Evolutionary conservation across 2,329 filamentous ascomycete genomes (phyloP).

Genomic region (Trichocomaceae sp.): DNA sequence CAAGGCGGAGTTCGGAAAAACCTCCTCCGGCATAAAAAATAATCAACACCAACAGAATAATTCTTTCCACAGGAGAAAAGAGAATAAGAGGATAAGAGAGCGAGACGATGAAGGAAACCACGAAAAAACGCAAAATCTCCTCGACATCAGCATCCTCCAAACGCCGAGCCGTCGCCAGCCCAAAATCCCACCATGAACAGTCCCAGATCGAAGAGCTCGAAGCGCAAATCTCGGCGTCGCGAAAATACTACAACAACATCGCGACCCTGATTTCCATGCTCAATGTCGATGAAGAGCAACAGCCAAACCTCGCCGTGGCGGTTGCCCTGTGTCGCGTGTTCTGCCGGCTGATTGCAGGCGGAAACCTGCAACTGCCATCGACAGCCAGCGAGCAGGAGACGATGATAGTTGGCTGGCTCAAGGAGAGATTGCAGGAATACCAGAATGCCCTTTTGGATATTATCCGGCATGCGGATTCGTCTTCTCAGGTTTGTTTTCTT

Average conservation of each 20-base stretch:
- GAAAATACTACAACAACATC: slow-evolving; percentile 89
- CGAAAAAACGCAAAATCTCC: slow-evolving; percentile 36
- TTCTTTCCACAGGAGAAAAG: too few species aligned
- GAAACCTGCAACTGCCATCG: slow-evolving; percentile 60
- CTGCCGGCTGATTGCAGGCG: slow-evolving; percentile 68
- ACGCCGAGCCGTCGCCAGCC: slow-evolving; percentile 41
- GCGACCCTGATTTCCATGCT: slow-evolving; percentile 60
- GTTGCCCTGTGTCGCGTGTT: slow-evolving; percentile 84
- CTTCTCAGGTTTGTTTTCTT: slow-evolving; percentile 41
- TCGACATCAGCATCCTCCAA: slow-evolving; percentile 36
- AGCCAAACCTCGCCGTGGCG: slow-evolving; percentile 60
- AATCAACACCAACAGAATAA: too few species aligned
- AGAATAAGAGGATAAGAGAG: too few species aligned
- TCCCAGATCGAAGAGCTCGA: slow-evolving; percentile 69
- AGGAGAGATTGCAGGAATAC: slow-evolving; percentile 66
- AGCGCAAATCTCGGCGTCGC: slow-evolving; percentile 73
- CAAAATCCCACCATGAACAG: slow-evolving; percentile 51
- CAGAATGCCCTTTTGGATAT: slow-evolving; percentile 56
- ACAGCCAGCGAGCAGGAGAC: slow-evolving; percentile 64
- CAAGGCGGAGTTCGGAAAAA: slow-evolving; percentile 15
- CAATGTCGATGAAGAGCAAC: slow-evolving; percentile 42
- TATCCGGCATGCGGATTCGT: slow-evolving; percentile 53
- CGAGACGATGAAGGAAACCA: slow-evolving; percentile 13
- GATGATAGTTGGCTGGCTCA: slow-evolving; percentile 72
- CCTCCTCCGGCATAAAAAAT: not conserved